A percentile compares a stretch with the other conserved stretches of the same genome.
These are phyloP conservation scores for Ceratocystis destructans DNA, from an alignment of 2,329 filamentous ascomycete genomes.

Conservation along the genomic window DNA sequence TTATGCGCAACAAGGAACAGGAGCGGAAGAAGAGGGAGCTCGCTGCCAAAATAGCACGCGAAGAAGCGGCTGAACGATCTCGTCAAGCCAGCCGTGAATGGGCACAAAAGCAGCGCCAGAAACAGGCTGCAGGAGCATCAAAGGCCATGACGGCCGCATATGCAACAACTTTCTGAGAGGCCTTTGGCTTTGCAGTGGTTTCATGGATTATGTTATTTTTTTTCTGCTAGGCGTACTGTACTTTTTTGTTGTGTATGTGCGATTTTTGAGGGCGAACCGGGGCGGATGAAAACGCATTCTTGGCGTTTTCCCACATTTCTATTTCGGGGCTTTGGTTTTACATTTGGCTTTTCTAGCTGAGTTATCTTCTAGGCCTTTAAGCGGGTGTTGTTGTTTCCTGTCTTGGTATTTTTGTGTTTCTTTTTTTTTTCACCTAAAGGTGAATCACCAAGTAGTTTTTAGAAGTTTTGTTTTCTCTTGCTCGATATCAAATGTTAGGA, in stretches of 20 bases:
- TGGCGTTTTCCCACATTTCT: background rate
- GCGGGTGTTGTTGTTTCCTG: background rate
- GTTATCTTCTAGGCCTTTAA: background rate
- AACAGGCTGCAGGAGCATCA: slow-evolving; percentile 23
- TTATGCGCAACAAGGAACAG: slow-evolving; percentile 34
- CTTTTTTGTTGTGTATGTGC: background rate
- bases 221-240: slow-evolving; percentile 1
- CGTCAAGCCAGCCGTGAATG: slow-evolving; percentile 46
- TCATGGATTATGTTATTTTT: background rate
- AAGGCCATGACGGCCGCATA: background rate
- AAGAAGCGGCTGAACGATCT: slow-evolving; percentile 48
- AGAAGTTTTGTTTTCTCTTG: background rate
- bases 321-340: background rate
- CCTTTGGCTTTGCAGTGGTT: background rate
- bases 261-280: background rate
- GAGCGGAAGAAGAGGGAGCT: slow-evolving; percentile 42
- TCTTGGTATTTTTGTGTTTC: background rate
- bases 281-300: background rate
- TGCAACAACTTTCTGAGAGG: background rate
- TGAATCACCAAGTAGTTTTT: background rate
- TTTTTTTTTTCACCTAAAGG: background rate
- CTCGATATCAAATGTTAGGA: background rate
- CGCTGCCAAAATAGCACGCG: slow-evolving; percentile 40
- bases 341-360: background rate
- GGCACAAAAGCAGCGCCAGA: slow-evolving; percentile 44